Evolutionary conservation across 345 rosid genomes (phyloP), one percentile per base, ranked within the genome.

Genomic region (Hypericum androsaemum): DNA sequence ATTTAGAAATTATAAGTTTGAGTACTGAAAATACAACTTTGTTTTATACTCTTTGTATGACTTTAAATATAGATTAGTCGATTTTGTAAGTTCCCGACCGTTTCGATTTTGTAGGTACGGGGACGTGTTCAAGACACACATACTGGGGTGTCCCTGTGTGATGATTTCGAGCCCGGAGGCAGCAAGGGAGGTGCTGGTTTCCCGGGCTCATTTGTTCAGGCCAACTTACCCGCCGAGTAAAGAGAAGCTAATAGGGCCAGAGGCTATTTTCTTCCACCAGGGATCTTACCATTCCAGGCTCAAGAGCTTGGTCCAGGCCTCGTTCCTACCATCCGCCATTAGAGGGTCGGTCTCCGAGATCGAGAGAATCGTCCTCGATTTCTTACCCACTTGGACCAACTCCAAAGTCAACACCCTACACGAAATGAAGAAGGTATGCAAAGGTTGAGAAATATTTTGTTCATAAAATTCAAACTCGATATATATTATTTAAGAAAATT

Each of bases 121-220:
- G 10, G 15, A 17, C 22, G 76, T 92, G 55, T 88, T 88, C 68
- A 92, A 88, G 77, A 88, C 88, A 8, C 90, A 85, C 68, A 80
- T 92, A 65, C 47, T 92, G 69, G 96, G 98, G 40, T 92, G 96
- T 47, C 98, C 96, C 8, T 92, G 98, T 61, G 95, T 92, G 75
- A 85, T 92, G 95, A 76, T 92, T 54, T 79, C 89, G 13, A 85
- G 88, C 65, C 98, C 94, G 7, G 88, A 92, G 22, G 95, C 95
- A 8, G 89, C 83, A 6, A 78, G 73, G 66, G 44, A 66, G 44
- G 86, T 92, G 12, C 71, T 92, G 47, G 88, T 92, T 50, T 79
- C 74, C 3, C 61, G 69, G 39, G 84, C 96, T 38, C 74, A 87
- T 53, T 62, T 87, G 61, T 90, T 90, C 59, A 90, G 84, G 58